Evolutionary conservation across 2,329 filamentous ascomycete genomes (phyloP).

Genomic region (Chrysosporium keratinophilum): DNA sequence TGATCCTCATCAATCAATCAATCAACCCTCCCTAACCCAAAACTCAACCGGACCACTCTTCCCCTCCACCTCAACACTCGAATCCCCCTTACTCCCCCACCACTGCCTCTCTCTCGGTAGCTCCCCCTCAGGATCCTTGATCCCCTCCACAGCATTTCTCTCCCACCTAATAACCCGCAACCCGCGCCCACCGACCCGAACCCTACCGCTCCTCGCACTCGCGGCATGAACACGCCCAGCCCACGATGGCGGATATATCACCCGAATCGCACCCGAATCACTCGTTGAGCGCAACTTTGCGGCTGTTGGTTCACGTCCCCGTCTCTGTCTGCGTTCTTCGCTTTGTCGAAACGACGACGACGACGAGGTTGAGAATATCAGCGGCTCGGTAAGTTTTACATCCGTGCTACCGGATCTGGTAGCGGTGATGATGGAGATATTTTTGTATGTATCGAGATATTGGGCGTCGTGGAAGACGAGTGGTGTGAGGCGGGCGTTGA

Average conservation of each 20-base stretch:
- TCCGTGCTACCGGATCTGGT: conserved; percentile 16
- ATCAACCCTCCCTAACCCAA: conserved; percentile 26
- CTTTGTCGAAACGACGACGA: not conserved
- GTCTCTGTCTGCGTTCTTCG: too few relatives aligned
- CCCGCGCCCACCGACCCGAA: conserved; percentile 20
- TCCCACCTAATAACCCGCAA: conserved; percentile 16
- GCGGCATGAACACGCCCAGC: conserved; percentile 22
- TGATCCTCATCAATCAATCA: too few relatives aligned
- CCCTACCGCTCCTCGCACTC: conserved; percentile 14
- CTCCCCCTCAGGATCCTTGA: conserved; percentile 13
- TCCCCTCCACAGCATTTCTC: conserved; percentile 11
- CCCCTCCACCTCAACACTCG: conserved; percentile 38
- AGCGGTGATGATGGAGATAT: conserved; percentile 16
- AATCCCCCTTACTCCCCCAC: conserved; percentile 20
- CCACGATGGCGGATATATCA: conserved; percentile 26
- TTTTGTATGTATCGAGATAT: not conserved
- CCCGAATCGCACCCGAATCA: conserved; percentile 20
- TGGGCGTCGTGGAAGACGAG: conserved; percentile 16
- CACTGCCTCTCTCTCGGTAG: conserved; percentile 13
- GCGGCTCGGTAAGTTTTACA: conserved; percentile 18
- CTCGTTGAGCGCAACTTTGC: conserved; percentile 17
- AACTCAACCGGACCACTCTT: conserved; percentile 29
- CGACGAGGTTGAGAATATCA: conserved; percentile 3
- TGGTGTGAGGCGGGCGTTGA: conserved; percentile 43
- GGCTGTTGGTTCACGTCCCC: not conserved